Evolutionary conservation across 164 flowering plant genomes (phyloP).

Genomic region (Pachysandra terminalis): DNA sequence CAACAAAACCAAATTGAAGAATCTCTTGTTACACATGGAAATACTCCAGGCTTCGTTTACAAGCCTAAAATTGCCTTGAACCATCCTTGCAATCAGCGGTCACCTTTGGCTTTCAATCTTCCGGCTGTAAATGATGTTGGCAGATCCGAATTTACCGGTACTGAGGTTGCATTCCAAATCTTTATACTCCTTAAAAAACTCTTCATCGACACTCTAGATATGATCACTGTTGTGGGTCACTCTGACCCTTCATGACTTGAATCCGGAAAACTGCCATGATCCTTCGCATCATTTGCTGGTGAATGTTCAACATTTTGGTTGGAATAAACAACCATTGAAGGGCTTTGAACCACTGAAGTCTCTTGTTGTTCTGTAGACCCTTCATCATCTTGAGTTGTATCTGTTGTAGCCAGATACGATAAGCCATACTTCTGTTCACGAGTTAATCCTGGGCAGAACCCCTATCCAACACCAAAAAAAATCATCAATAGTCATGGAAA

Average conservation of each 20-base stretch:
- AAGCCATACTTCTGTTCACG: constrained; percentile 71
- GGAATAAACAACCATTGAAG: constrained; percentile 26
- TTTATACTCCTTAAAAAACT: background rate
- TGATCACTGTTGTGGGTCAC: constrained; percentile 5
- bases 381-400: constrained; percentile 21
- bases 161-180: background rate
- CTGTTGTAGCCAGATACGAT: constrained; percentile 35
- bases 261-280: constrained; percentile 11
- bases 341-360: constrained; percentile 22
- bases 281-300: constrained; percentile 11
- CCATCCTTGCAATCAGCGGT: background rate
- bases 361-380: constrained; percentile 21
- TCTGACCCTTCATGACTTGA: constrained; percentile 7
- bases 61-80: background rate
- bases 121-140: background rate
- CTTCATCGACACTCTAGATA: background rate
- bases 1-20: background rate
- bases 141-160: background rate
- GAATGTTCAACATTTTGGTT: constrained; percentile 16
- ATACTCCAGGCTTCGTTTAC: background rate
- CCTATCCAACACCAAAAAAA: constrained; percentile 37
- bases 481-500: background rate
- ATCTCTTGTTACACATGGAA: background rate
- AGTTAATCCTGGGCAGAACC: constrained; percentile 66
- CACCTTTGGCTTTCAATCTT: background rate